Conservation (phyloP, 1,284 basidiomycete genomes). For the Rhodotorula mucilaginosa region DNA sequence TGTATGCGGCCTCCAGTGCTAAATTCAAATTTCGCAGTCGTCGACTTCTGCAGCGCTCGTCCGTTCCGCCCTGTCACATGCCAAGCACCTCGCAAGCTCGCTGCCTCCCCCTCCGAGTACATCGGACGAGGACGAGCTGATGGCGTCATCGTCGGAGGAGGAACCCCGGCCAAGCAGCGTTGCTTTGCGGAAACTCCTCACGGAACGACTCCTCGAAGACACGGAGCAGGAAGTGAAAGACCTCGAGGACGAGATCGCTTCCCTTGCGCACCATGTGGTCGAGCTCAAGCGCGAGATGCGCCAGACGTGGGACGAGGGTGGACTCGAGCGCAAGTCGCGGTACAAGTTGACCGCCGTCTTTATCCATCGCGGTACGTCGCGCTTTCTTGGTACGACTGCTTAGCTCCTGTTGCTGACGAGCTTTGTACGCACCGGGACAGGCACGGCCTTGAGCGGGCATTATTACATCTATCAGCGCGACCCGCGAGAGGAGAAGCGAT, state of each 20-base stretch:
- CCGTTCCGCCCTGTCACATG: too few species aligned
- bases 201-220: slow-evolving; percentile 55
- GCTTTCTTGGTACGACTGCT: not conserved
- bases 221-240: slow-evolving; percentile 63
- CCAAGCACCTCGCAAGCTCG: too few species aligned
- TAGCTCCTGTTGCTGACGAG: not conserved
- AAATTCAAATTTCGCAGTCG: too few species aligned
- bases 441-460: slow-evolving; percentile 59
- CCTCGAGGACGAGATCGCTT: slow-evolving; percentile 54
- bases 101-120: not conserved
- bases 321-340: not conserved
- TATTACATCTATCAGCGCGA: slow-evolving; percentile 86
- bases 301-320: slow-evolving; percentile 62
- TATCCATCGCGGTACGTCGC: slow-evolving; percentile 73
- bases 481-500: slow-evolving; percentile 68
- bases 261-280: slow-evolving; percentile 15
- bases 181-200: slow-evolving; percentile 50
- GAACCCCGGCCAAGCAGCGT: slow-evolving; percentile 22
- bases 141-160: not conserved
- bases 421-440: slow-evolving; percentile 40
- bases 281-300: slow-evolving; percentile 60
- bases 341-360: slow-evolving; percentile 95
- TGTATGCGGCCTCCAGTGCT: too few species aligned
- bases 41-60: too few species aligned
- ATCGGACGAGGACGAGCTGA: not conserved